These are phyloP conservation scores for Lentinus tigrinus DNA, from an alignment of 768 basidiomycete species.

Conservation along the genomic window DNA sequence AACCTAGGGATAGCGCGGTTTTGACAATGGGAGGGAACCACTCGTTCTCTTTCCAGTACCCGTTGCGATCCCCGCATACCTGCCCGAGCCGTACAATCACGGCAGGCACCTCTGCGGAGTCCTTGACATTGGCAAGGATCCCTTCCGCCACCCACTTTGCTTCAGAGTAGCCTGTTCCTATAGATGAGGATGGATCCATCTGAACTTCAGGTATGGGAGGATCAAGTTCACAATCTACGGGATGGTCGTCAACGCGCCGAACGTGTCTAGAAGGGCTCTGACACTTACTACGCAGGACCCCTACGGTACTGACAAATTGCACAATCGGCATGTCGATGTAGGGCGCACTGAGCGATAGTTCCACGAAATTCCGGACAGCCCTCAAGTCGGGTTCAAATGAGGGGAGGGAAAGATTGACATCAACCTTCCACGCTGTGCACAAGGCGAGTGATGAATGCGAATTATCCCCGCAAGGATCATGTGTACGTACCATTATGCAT, in stretches of 20 bases:
- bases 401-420: constrained; percentile 38
- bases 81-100: constrained; percentile 46
- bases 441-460: not conserved
- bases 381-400: constrained; percentile 37
- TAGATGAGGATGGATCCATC: constrained; percentile 30
- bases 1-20: constrained; percentile 27
- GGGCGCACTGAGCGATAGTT: constrained; percentile 6
- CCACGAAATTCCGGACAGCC: constrained; percentile 18
- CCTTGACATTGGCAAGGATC: constrained; percentile 32
- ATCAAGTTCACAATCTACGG: not conserved
- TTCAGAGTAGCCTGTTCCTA: constrained; percentile 45
- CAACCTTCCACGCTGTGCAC: constrained; percentile 35
- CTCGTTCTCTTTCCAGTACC: constrained; percentile 44
- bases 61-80: constrained; percentile 39
- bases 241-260: not conserved
- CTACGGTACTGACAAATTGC: constrained; percentile 8
- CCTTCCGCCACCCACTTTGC: constrained; percentile 44
- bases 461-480: not conserved
- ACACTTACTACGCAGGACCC: constrained; percentile 2
- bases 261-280: not conserved
- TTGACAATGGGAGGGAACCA: constrained; percentile 44
- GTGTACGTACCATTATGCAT: constrained; percentile 30
- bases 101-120: constrained; percentile 34
- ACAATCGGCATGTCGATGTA: constrained; percentile 21
- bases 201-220: not conserved